Conservation (phyloP, 2,329 filamentous ascomycete genomes). For the Fusarium buharicum region DNA sequence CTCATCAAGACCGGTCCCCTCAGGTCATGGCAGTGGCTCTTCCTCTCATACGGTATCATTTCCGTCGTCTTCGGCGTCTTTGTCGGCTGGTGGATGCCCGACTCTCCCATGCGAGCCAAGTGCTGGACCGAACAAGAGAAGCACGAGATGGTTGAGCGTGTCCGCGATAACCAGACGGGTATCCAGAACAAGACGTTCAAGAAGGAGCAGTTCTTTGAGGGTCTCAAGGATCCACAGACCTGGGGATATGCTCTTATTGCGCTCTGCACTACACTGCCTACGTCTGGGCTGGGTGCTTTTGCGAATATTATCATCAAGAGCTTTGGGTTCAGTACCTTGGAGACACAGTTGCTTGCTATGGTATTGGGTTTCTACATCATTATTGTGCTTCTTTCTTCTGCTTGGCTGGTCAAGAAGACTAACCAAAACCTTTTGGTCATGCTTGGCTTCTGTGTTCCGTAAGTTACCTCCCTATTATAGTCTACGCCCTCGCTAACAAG, state of each 20-base stretch:
- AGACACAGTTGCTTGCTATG: slow-evolving; percentile 81
- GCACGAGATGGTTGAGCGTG: slow-evolving; percentile 69
- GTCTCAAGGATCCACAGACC: slow-evolving; percentile 72
- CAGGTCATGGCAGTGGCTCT: slow-evolving; percentile 75
- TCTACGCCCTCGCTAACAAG: neutral
- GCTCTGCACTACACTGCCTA: slow-evolving; percentile 78
- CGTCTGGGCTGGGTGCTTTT: slow-evolving; percentile 77
- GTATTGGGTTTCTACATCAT: slow-evolving; percentile 80
- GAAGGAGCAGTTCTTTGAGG: slow-evolving; percentile 58
- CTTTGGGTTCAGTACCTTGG: slow-evolving; percentile 71
- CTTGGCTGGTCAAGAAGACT: slow-evolving; percentile 74
- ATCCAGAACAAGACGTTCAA: slow-evolving; percentile 66
- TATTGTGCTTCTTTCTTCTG: slow-evolving; percentile 71
- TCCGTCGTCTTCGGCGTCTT: slow-evolving; percentile 73
- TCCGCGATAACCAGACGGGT: slow-evolving; percentile 69
- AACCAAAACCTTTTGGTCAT: slow-evolving; percentile 76
- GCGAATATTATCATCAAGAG: slow-evolving; percentile 77
- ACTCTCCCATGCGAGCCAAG: slow-evolving; percentile 76
- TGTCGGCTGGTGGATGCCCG: slow-evolving; percentile 71
- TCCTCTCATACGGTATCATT: slow-evolving; percentile 71
- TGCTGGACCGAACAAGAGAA: slow-evolving; percentile 75
- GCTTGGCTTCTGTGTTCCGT: slow-evolving; percentile 71
- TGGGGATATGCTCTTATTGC: slow-evolving; percentile 74
- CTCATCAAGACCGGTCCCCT: slow-evolving; percentile 64
- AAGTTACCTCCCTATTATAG: neutral